These are phyloP conservation scores for Penicillium decumbens DNA, from an alignment of 2,329 filamentous ascomycete species.

Conservation along the genomic window DNA sequence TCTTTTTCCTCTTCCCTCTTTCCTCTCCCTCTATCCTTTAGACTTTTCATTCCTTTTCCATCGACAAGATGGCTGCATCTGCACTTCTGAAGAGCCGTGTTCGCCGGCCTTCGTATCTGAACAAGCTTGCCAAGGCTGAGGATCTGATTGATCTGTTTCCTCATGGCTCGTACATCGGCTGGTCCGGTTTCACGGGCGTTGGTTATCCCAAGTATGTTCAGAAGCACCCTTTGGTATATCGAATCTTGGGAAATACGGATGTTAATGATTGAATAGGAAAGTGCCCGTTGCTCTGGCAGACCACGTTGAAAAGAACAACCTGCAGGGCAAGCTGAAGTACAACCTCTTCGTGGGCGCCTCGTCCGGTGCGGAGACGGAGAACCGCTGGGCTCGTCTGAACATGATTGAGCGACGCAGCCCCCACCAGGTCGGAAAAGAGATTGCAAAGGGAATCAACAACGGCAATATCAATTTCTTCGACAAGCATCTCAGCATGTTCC, in stretches of 20 bases:
- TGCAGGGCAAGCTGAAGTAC: constrained; percentile 81
- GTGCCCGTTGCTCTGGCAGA: constrained; percentile 79
- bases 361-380: constrained; percentile 83
- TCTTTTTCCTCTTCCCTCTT: background rate
- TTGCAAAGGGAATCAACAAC: constrained; percentile 84
- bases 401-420: constrained; percentile 85
- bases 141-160: constrained; percentile 78
- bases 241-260: background rate
- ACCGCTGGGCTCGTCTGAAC: constrained; percentile 80
- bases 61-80: constrained; percentile 53
- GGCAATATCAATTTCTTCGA: constrained; percentile 89
- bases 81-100: constrained; percentile 72
- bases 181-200: constrained; percentile 87
- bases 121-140: constrained; percentile 73
- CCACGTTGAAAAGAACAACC: constrained; percentile 79
- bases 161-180: constrained; percentile 80
- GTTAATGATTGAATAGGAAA: constrained; percentile 52
- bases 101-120: constrained; percentile 69
- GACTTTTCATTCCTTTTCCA: background rate
- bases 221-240: too few relatives aligned
- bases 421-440: constrained; percentile 86
- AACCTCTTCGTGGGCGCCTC: constrained; percentile 86
- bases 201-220: constrained; percentile 73
- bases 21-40: constrained; percentile 2
- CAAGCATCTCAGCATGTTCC: constrained; percentile 92